Evolutionary conservation across 2,329 filamentous ascomycete genomes (phyloP).

Genomic region (Aureobasidium sp.): DNA sequence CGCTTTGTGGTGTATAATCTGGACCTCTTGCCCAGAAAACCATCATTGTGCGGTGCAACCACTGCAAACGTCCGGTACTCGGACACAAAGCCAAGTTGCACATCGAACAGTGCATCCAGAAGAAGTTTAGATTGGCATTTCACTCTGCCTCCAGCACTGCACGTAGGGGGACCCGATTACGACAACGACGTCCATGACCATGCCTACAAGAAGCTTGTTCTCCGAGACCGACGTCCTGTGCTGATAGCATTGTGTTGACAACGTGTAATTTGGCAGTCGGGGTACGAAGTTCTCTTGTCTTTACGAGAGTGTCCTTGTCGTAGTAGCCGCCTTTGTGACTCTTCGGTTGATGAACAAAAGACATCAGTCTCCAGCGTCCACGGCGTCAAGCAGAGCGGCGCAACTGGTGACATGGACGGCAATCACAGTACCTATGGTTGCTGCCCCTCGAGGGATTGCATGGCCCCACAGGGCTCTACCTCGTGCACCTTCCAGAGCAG

Average conservation of each 20-base stretch:
- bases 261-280: not conserved
- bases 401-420: constrained; percentile 17
- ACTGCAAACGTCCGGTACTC: constrained; percentile 83
- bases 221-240: not conserved
- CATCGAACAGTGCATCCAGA: constrained; percentile 71
- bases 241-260: not conserved
- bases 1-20: too few species aligned
- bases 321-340: too few species aligned
- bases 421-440: constrained; percentile 16
- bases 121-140: constrained; percentile 56
- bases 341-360: not conserved
- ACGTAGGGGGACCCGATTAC: not conserved
- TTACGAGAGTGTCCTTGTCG: not conserved
- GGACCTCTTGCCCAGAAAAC: too few species aligned
- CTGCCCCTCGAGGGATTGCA: constrained; percentile 12
- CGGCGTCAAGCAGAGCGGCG: not conserved
- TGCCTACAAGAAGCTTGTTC: not conserved
- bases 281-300: too few species aligned
- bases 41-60: constrained; percentile 67
- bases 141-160: not conserved
- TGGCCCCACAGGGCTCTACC: not conserved
- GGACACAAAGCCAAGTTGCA: constrained; percentile 68
- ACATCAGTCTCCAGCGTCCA: not conserved
- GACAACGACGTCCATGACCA: not conserved
- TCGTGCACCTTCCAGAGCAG: constrained; percentile 14